A percentile compares a stretch with the other conserved stretches of the same genome.
Conservation (phyloP, 495 filamentous ascomycete genomes). For the Trichoderma orchidacearum region DNA sequence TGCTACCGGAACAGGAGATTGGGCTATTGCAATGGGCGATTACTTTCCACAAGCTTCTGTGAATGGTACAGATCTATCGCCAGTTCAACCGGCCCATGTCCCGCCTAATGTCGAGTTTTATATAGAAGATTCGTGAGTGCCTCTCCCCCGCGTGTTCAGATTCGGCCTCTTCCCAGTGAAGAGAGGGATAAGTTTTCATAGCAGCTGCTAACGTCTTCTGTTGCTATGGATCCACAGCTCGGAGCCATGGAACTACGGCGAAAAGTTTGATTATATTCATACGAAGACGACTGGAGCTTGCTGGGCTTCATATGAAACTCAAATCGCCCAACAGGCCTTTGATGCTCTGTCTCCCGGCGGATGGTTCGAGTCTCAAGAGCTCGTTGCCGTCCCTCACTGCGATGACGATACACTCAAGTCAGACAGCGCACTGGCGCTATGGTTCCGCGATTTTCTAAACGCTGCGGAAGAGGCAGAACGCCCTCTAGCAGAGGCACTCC, state of each 20-base stretch:
- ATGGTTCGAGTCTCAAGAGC: conserved; percentile 51
- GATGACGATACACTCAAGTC: conserved; percentile 45
- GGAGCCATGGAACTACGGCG: conserved; percentile 10
- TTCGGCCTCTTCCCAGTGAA: no score
- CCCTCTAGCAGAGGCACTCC: conserved; percentile 34
- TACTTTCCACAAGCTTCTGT: conserved; percentile 25
- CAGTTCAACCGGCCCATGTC: conserved; percentile 29
- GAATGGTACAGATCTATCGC: conserved; percentile 23
- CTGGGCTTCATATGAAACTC: conserved; percentile 26
- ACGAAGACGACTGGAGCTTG: conserved; percentile 30
- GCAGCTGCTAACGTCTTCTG: conserved; percentile 25
- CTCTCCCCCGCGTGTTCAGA: no score
- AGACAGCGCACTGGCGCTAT: conserved; percentile 31
- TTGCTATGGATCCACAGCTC: conserved; percentile 9
- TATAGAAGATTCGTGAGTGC: conserved; percentile 29
- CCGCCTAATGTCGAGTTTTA: conserved; percentile 31
- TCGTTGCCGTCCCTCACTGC: conserved; percentile 39
- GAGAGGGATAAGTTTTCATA: no score
- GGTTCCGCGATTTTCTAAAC: conserved; percentile 34
- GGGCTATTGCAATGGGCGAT: conserved; percentile 36
- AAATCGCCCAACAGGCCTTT: conserved; percentile 23
- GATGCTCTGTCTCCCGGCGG: conserved; percentile 48
- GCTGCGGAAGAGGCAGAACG: conserved; percentile 35
- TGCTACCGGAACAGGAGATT: conserved; percentile 49
- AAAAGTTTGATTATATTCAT: conserved; percentile 34